A percentile compares a stretch with the other conserved stretches of the same genome.
phyloP scores from a whole-genome alignment of 768 basidiomycete species.

The Kwoniella mangroviensis region DNA sequence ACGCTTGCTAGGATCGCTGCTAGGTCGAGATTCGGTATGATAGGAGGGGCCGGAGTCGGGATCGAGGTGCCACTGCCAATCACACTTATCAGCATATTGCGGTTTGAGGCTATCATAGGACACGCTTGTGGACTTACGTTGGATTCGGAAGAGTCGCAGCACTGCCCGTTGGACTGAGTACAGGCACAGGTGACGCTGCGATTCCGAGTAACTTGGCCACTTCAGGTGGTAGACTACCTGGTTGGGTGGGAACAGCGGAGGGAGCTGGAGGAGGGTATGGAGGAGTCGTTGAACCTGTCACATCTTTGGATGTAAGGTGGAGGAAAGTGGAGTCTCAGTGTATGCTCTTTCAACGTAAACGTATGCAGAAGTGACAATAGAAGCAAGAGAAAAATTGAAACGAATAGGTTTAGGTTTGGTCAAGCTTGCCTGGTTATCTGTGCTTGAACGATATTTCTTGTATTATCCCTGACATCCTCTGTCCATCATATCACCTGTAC shows the following conservation, averaged over 20 bases:
- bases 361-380: neutral
- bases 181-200: neutral
- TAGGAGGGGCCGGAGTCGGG: neutral
- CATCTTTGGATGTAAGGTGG: slow-evolving; percentile 6
- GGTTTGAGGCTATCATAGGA: neutral
- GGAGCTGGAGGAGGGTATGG: slow-evolving; percentile 19
- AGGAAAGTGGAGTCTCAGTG: slow-evolving; percentile 20
- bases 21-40: slow-evolving; percentile 28
- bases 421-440: slow-evolving; percentile 18
- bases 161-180: slow-evolving; percentile 1
- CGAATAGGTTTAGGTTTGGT: neutral
- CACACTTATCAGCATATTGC: neutral
- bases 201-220: slow-evolving; percentile 46
- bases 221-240: slow-evolving; percentile 38
- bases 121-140: slow-evolving; percentile 8
- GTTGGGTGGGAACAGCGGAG: slow-evolving; percentile 3
- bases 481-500: too few species aligned
- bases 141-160: neutral
- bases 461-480: neutral
- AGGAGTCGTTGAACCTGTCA: slow-evolving; percentile 30
- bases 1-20: slow-evolving; percentile 43
- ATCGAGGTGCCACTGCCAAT: too few species aligned
- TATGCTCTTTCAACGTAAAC: slow-evolving; percentile 11
- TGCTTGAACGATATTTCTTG: neutral
- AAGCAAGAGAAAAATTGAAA: neutral